phyloP scores from a whole-genome alignment of 129 eudicot species.

The Arctium lappa region DNA sequence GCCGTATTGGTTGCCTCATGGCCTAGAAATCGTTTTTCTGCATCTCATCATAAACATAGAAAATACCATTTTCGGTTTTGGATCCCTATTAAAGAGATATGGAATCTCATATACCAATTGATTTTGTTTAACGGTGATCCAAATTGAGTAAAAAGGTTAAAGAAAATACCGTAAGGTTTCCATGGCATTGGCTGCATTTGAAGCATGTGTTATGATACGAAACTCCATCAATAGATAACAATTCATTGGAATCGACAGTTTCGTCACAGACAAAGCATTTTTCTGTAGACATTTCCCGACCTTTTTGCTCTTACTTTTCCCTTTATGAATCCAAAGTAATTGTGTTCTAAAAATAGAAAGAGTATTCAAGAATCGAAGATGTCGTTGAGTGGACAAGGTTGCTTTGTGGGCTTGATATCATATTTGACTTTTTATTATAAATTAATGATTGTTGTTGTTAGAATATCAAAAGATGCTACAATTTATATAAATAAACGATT shows the following conservation, averaged over 20 bases:
- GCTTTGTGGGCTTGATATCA: background rate
- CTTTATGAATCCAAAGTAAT: conserved; percentile 5
- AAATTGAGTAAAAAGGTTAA: background rate
- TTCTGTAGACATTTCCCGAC: conserved; percentile 22
- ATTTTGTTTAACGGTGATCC: background rate
- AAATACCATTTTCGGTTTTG: background rate
- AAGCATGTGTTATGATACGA: conserved; percentile 21
- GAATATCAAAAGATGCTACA: background rate
- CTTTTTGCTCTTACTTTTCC: conserved; percentile 11
- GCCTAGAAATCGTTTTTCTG: background rate
- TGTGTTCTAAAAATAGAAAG: conserved; percentile 20
- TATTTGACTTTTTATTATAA: background rate
- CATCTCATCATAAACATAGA: background rate
- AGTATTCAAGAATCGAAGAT: background rate
- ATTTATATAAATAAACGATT: too few relatives aligned
- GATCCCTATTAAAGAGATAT: background rate
- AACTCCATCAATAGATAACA: conserved; percentile 10
- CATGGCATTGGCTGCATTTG: conserved; percentile 28
- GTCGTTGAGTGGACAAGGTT: background rate
- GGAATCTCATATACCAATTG: background rate
- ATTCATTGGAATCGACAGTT: conserved; percentile 3
- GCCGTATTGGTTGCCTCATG: background rate
- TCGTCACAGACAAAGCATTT: conserved; percentile 26
- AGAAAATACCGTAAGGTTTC: conserved; percentile 14
- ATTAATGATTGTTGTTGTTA: background rate